Conservation (phyloP, 495 filamentous ascomycete species). For the Glutinoglossum americanum region DNA sequence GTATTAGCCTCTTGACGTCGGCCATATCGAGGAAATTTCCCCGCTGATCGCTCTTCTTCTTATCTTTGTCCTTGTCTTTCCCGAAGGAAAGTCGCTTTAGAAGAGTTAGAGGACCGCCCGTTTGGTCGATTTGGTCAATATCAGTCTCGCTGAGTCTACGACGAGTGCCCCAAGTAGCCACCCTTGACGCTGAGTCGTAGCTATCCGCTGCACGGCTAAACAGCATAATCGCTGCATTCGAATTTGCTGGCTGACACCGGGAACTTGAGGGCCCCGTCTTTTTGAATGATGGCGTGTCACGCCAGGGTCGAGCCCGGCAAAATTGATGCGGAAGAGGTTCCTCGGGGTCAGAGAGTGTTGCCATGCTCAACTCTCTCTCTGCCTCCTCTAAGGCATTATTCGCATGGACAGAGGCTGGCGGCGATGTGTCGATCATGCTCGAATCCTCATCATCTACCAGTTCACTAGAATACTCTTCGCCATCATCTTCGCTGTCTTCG, state of each 20-base stretch:
- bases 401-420: neutral
- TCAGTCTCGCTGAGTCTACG: slow-evolving; percentile 36
- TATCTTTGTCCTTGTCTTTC: slow-evolving; percentile 22
- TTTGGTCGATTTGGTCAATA: slow-evolving; percentile 34
- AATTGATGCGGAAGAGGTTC: neutral
- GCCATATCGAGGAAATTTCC: slow-evolving; percentile 18
- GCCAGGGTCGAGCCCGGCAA: neutral
- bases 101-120: slow-evolving; percentile 29
- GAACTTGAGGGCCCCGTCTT: neutral
- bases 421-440: neutral
- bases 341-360: neutral
- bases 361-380: neutral
- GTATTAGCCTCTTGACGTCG: slow-evolving; percentile 23
- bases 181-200: slow-evolving; percentile 34
- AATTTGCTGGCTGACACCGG: slow-evolving; percentile 23
- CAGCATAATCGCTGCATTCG: slow-evolving; percentile 28
- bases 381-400: neutral
- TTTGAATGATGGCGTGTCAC: neutral
- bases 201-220: slow-evolving; percentile 27
- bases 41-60: slow-evolving; percentile 17
- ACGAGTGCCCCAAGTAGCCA: slow-evolving; percentile 49
- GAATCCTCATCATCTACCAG: neutral
- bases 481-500: slow-evolving; percentile 1
- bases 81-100: slow-evolving; percentile 41
- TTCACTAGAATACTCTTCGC: neutral